Evolutionary conservation across 140 eudicot genomes (phyloP), one percentile per base, ranked within the genome.

Genomic region (Erigeron philadelphicus): DNA sequence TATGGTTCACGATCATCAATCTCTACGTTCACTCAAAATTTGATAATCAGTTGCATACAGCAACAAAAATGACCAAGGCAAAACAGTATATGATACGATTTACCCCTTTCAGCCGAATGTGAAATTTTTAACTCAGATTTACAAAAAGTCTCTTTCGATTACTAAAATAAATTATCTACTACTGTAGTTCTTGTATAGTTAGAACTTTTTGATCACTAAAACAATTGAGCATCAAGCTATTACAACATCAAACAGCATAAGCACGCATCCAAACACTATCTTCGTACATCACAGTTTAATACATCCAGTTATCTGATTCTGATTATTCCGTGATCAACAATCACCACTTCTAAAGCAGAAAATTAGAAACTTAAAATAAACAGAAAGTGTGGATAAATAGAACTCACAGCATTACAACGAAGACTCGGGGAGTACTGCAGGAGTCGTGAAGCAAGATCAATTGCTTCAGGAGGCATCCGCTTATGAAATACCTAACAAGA

Each of bases 391-490:
- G 7, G 47, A 38, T 13, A 53, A 18, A 18, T 67, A 56, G 38
- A 83, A 70, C 89, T 88, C 72, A 88, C 95, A 13, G 95, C 95
- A 52, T 87, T 83, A 81, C 89, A 83, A 42, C 95, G 95, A 68
- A 88, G 87, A 69, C 88, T 85, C 57, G 95, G 95, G 21, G 95
- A 88, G 72, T 88, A 88, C 65, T 88, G 95, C 46, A 88, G 87
- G 61, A 88, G 84, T n/a, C 95, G 79, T 23, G 95, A 88, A 59
- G 91, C 84, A 74, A 88, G 95, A 81, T 88, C 95, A 79, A 85
- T 85, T 44, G 95, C 95, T 59, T 88, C 95, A 40, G 95, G 89
- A 58, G 95, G 95, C 91, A 85, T 88, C 54, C 89, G 81, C 67
- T 85, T 88, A 72, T 85, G 89, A 68, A 88, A 88, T 43, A 88